Evolutionary conservation across 2,329 filamentous ascomycete species (phyloP), one percentile per base, ranked within the genome.

Genomic region (Orbilia quercus): DNA sequence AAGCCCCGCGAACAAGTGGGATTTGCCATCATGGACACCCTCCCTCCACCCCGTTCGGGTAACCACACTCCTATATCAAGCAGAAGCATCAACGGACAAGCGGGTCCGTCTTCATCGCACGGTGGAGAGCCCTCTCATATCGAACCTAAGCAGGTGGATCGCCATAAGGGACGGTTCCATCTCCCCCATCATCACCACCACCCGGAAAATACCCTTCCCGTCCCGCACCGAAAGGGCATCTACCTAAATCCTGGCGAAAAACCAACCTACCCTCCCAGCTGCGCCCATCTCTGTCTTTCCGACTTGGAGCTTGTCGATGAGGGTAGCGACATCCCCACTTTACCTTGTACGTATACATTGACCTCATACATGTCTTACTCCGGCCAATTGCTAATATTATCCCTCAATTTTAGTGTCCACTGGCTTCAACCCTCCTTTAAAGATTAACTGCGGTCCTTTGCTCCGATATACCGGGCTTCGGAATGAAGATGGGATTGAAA

Each of bases 381-480:
- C 28, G 12, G 36, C 7, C 11, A 55, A 7, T 22, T 44, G 34
- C n/a, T 45, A 55, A 11, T 14, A 18, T 7, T 16, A 45, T 64
- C 11, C 23, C 7, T 11, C 12, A 5, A 22, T 28, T 51, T 48
- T 76, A 85, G 83, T 82, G 40, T 85, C 86, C 14, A 91, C 90
- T 16, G 85, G 86, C 69, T 99, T 98, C 81, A 90, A 90, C 76
- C 95, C 95, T 20, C 85, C 87, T 1, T 81, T 99, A 38, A 93
- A 91, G 79, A 84, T 99, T 60, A 93, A 92, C 80, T 96, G 94
- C 78, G 95, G 95, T 0, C 95, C 95, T 4, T 83, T 99, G 20
- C 82, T 99, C 75, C 88, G 95, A 71, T 99, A 96, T 80, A 94
- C 90, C 63, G 95, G 96, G 18, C 87, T 96, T 44, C 87, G 89